Base-by-base conservation (phyloP, 495 filamentous ascomycete genomes). In the Trichoderma parareesei region DNA sequence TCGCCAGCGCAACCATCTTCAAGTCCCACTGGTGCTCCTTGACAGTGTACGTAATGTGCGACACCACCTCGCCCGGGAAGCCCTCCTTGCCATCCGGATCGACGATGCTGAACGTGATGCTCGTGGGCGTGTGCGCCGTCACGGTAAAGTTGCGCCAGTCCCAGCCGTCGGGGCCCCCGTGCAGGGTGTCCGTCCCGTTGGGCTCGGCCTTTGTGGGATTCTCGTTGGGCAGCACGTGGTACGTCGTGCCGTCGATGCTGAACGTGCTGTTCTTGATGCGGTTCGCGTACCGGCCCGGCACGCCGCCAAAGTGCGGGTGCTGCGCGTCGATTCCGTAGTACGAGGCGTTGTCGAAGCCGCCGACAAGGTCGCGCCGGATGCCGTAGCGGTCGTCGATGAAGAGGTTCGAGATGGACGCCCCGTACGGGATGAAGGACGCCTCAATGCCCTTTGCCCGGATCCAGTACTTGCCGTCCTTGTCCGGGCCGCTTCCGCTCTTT, bases 181-280 rank as follows among this genome's bases (percentile, higher is more conserved):
- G 91, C 37, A 96, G 83, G 5, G 90, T 91, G 73, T 93, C 81
- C 8, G 76, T 68, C 27, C 87, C 87, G 9, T 78, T 69, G 10
- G 81, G 81, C 38, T 75, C 66, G 0, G 68, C 71, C 9, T 67
- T 27, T 1, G 81, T 82, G 18, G 77, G 76, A 62, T 94, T 85
- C 71, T 96, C 91, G 74, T 93, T 94, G 42, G 86, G 62, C 3
- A 80, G 72, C 53, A 90, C 77, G 65, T 92, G 81, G 69, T 88
- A 93, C 0, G 73, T 79, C 14, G 68, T 68, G 33, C 84, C 88
- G 61, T 90, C 87, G 65, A 93, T 82, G 65, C 79, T 81, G 70
- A 94, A 96, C 9, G 85, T 89, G 67, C 85, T 86, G 74, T 94
- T 94, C 80, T 88, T 90, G 76, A 94, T 96, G 41, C 89, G 87